Conservation (phyloP, 257 asterid genomes). For the Ophiorrhiza pumila region DNA sequence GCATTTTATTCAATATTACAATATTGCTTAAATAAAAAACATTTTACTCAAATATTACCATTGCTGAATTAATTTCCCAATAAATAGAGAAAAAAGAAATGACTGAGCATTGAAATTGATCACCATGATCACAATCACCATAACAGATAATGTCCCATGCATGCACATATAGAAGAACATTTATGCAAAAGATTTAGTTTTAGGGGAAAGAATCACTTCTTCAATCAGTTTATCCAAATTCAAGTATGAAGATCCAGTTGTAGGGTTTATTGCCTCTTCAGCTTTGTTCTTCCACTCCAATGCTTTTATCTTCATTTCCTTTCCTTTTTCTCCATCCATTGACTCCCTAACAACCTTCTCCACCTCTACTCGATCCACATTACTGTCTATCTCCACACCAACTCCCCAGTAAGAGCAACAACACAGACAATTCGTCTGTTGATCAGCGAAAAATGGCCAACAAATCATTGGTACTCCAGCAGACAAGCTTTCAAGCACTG, state of each 20-base stretch:
- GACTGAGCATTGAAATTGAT: too few relatives aligned
- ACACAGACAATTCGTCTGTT: constrained; percentile 10
- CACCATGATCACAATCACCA: too few relatives aligned
- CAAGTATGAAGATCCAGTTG: constrained; percentile 18
- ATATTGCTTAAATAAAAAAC: too few relatives aligned
- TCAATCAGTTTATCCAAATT: constrained; percentile 20
- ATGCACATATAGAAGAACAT: too few relatives aligned
- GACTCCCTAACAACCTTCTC: constrained; percentile 15
- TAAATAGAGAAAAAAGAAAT: too few relatives aligned
- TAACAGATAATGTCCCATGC: too few relatives aligned
- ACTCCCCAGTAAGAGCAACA: constrained; percentile 13
- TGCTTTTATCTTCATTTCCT: constrained; percentile 14
- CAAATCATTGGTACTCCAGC: constrained; percentile 18
- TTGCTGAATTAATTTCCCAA: too few relatives aligned
- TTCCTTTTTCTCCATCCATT: constrained; percentile 18
- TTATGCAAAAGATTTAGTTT: background rate
- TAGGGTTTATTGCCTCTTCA: constrained; percentile 7
- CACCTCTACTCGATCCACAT: constrained; percentile 12
- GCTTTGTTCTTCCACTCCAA: constrained; percentile 16
- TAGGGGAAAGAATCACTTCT: constrained; percentile 13
- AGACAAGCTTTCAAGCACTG: constrained; percentile 11
- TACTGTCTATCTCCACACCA: constrained; percentile 17
- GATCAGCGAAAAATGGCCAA: constrained; percentile 18
- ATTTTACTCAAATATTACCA: too few relatives aligned
- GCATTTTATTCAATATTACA: too few relatives aligned